These are phyloP conservation scores for Calonectria leucothoes DNA, from an alignment of 2,329 filamentous ascomycete genomes.

Conservation along the genomic window DNA sequence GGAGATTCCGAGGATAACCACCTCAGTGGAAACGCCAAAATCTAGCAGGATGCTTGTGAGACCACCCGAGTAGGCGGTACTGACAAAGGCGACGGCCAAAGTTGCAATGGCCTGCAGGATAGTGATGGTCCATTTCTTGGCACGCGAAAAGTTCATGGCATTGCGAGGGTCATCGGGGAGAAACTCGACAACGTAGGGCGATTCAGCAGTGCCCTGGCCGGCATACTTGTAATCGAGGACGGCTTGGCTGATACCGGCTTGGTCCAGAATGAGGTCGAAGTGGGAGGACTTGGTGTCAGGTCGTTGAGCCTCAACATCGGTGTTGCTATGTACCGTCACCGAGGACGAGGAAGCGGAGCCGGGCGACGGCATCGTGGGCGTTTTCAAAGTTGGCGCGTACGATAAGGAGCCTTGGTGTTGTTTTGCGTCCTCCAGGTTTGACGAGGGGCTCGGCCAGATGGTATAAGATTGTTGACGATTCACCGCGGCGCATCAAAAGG, in stretches of 20 bases:
- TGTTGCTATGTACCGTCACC: constrained; percentile 34
- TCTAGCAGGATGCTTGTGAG: constrained; percentile 63
- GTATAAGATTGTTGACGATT: background rate
- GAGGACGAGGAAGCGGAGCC: constrained; percentile 34
- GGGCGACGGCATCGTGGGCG: constrained; percentile 33
- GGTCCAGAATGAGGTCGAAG: constrained; percentile 67
- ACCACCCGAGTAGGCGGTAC: constrained; percentile 74
- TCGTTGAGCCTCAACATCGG: constrained; percentile 57
- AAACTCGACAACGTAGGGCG: constrained; percentile 77
- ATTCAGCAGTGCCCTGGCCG: constrained; percentile 72
- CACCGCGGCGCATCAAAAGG: background rate
- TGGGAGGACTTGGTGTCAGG: constrained; percentile 52
- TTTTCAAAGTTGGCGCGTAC: constrained; percentile 1
- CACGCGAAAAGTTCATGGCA: constrained; percentile 67
- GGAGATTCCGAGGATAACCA: constrained; percentile 72
- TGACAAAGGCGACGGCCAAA: constrained; percentile 76
- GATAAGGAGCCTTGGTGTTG: background rate
- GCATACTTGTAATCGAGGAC: constrained; percentile 67
- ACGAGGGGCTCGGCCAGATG: background rate
- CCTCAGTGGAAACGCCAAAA: constrained; percentile 63
- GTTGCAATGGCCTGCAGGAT: constrained; percentile 73
- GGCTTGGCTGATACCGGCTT: constrained; percentile 66
- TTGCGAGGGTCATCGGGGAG: constrained; percentile 75
- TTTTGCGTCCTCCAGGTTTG: background rate
- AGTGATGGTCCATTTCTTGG: constrained; percentile 75